Base-by-base conservation (phyloP, 1,284 basidiomycete species). In the Marasmius tenuissimus region DNA sequence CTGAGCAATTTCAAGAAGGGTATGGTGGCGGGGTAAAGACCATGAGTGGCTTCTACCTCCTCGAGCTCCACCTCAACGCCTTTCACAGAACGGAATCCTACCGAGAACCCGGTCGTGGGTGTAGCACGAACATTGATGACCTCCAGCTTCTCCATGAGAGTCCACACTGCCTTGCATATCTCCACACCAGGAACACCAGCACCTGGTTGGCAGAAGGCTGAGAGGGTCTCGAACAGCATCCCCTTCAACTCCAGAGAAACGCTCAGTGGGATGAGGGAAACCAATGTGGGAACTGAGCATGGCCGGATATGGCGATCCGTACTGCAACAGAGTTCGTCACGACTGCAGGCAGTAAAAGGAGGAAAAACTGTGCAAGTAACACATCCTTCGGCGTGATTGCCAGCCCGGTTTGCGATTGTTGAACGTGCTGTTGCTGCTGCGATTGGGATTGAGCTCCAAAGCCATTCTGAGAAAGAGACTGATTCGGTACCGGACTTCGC, bases 171-270 rank as follows among this genome's bases (percentile, higher is more conserved):
- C 65, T 85, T 86, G 70, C 93, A 92, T 38, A 96, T 87, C 66
- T 94, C 92, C 14, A 91, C 84, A 22, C 92, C 93, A 3, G 86
- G 78, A 6, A 77, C 71, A 4, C 92, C 91, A 0, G 87, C 90
- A 14, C 88, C 91, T 18, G 91, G 87, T 57, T 85, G 81, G 68
- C 91, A 93, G 77, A 98, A 98, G 0, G 94, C 90, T 0, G 93
- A 84, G 5, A 97, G 80, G 0, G 94, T 88, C 40, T 94, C 86
- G 62, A 98, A 89, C 1, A 97, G 78, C 0, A 90, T 86, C 0
- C 94, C 95, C 70, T 98, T 98, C 59, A 98, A 83, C 69, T 98
- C 95, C n/a, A 97, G 78, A 0, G 94, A 92, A 18, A 96, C 84
- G 10, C 90, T 85, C 8, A 93, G 82, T 33, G 92, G 93, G 64